phyloP scores from a whole-genome alignment of 2,329 filamentous ascomycete genomes.

The Cladosporium colombiae region DNA sequence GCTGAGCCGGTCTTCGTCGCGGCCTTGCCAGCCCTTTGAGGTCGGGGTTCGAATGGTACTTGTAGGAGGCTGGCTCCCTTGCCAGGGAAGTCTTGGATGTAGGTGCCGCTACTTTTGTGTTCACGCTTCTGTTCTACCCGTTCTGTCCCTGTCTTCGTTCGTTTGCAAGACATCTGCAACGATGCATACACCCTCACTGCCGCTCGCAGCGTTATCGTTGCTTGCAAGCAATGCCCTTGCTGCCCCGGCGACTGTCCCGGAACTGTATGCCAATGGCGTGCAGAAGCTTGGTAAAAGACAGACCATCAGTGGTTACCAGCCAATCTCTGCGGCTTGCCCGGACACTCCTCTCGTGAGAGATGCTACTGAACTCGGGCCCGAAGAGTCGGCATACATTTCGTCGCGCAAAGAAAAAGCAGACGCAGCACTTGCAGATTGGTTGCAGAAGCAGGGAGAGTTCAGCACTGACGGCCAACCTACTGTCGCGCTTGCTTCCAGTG shows the following conservation, averaged over 20 bases:
- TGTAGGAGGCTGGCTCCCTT: conserved; percentile 15
- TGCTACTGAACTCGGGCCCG: conserved; percentile 36
- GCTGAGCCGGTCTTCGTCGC: conserved; percentile 11
- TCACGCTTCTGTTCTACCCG: background rate
- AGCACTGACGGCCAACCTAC: conserved; percentile 41
- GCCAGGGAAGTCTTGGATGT: background rate
- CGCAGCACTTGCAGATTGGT: conserved; percentile 42
- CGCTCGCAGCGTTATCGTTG: conserved; percentile 2
- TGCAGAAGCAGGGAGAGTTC: conserved; percentile 42
- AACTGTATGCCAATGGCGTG: conserved; percentile 13
- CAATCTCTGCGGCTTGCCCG: conserved; percentile 43
- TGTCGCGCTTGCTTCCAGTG: conserved; percentile 46
- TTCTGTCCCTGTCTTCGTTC: background rate
- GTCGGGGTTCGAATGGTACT: conserved; percentile 8
- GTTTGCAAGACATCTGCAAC: conserved; percentile 1
- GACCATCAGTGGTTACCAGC: conserved; percentile 35
- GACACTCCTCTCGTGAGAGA: conserved; percentile 42
- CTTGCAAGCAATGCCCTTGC: background rate
- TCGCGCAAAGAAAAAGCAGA: conserved; percentile 44
- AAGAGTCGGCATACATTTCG: conserved; percentile 43
- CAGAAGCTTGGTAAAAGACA: conserved; percentile 6
- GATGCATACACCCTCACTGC: conserved; percentile 12
- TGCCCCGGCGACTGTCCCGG: background rate
- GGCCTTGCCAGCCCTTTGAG: conserved; percentile 4
- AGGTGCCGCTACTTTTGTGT: background rate